These are phyloP conservation scores for Corchorus capsularis DNA, from an alignment of 345 rosid species.

Conservation along the genomic window DNA sequence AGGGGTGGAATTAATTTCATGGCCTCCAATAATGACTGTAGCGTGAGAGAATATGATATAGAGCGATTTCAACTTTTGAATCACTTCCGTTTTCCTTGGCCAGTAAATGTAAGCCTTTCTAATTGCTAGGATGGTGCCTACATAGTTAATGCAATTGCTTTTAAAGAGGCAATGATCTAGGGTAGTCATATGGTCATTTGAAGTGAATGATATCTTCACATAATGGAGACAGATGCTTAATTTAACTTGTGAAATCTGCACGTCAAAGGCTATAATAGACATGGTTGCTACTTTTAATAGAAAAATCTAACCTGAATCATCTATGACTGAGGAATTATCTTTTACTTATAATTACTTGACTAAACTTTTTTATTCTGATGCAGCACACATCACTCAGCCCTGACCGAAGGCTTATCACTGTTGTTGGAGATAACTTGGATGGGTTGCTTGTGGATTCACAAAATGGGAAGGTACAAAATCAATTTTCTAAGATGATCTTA, in stretches of 20 bases:
- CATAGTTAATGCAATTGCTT: neutral
- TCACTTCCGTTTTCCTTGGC: slow-evolving; percentile 55
- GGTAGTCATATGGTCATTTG: neutral
- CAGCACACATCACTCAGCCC: slow-evolving; percentile 76
- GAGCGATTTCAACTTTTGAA: slow-evolving; percentile 55
- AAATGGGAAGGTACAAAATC: slow-evolving; percentile 51
- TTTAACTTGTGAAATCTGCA: neutral
- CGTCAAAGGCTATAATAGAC: neutral
- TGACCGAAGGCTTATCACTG: slow-evolving; percentile 40
- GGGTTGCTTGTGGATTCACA: slow-evolving; percentile 59
- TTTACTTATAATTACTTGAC: neutral
- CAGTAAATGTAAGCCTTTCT: slow-evolving; percentile 55
- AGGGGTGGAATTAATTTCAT: slow-evolving; percentile 61
- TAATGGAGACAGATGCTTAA: neutral
- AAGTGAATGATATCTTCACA: neutral
- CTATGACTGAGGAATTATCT: neutral
- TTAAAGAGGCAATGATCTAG: neutral
- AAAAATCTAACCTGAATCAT: slow-evolving; percentile 3
- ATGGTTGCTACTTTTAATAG: neutral
- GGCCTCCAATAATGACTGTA: slow-evolving; percentile 58
- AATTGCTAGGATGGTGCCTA: neutral
- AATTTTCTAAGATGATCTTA: neutral
- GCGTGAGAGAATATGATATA: slow-evolving; percentile 52
- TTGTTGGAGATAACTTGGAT: slow-evolving; percentile 59
- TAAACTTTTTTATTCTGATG: slow-evolving; percentile 22